A percentile compares a stretch with the other conserved stretches of the same genome.
Conservation (phyloP, 2,329 filamentous ascomycete genomes). For the Aspergillus nomiae region DNA sequence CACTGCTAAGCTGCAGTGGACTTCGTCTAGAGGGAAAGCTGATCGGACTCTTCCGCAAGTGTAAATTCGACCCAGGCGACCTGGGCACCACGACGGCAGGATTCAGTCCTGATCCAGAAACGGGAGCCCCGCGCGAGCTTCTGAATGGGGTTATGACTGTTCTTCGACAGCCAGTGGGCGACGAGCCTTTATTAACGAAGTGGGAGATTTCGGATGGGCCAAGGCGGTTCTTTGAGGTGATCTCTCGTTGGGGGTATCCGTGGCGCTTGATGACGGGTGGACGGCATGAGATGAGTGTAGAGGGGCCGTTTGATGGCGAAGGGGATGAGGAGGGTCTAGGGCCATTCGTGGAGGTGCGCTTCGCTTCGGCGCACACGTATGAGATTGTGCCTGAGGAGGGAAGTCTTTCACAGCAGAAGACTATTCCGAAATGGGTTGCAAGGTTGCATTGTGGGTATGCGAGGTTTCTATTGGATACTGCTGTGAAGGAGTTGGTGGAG, state of each 20-base stretch:
- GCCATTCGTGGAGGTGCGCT: constrained; percentile 28
- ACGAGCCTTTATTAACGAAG: constrained; percentile 21
- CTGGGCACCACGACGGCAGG: constrained; percentile 13
- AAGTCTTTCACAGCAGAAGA: constrained; percentile 22
- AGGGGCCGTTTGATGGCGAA: constrained; percentile 20
- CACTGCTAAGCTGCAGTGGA: constrained; percentile 18
- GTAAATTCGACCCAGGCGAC: constrained; percentile 22
- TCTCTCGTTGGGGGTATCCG: constrained; percentile 31
- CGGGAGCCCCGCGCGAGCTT: constrained; percentile 13
- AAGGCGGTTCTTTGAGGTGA: constrained; percentile 28
- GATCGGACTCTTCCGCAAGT: constrained; percentile 14
- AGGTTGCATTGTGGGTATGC: constrained; percentile 31
- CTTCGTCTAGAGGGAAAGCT: constrained; percentile 23
- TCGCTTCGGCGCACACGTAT: constrained; percentile 31
- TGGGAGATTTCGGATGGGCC: constrained; percentile 22
- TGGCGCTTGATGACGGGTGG: constrained; percentile 30
- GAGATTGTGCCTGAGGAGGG: constrained; percentile 25
- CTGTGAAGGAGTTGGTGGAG: constrained; percentile 18
- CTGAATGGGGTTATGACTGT: constrained; percentile 24
- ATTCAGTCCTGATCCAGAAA: constrained; percentile 11
- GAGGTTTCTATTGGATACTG: constrained; percentile 25
- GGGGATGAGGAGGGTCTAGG: constrained; percentile 3
- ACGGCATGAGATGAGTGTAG: constrained; percentile 30
- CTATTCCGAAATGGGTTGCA: constrained; percentile 24
- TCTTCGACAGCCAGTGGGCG: constrained; percentile 12